Evolutionary conservation across 345 rosid genomes (phyloP), one percentile per base, ranked within the genome.

Genomic region (Stellera chamaejasme): DNA sequence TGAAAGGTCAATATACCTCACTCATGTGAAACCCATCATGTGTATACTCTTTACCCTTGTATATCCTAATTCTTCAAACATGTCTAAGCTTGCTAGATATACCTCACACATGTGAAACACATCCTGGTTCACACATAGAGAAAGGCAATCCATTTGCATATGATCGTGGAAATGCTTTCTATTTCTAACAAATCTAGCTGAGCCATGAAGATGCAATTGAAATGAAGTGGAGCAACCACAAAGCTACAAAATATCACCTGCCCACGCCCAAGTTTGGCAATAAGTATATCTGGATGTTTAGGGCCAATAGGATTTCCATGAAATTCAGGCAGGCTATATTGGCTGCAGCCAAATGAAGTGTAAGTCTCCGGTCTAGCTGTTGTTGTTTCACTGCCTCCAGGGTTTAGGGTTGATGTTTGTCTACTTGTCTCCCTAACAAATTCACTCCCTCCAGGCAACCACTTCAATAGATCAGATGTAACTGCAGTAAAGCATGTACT

Each of bases 381-480:
- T 27, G 73, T 55, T 61, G 66, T 65, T 13, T 83, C 87, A 23
- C 99, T 93, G 61, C 99, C 97, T 59, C 76, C 70, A 5, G 96
- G 88, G 3, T 32, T 32, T 32, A 80, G 63, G 57, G 58, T 72
- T 48, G 73, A 60, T 63, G 66, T 65, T 13, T 58, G 45, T 8
- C 54, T 75, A 60, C 72, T 77, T 2, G 84, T 46, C 60, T 80
- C 88, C 83, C 75, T 84, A 45, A 67, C 49, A 39, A 87, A 65
- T 76, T 83, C 87, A 23, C 99, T 93, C 61, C 99, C 97, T 59
- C 76, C 70, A 5, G 96, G 88, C 59, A 85, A 75, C 99, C 99
- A 93, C 67, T 64, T 68, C 68, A 93, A 72, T 45, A 83, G 92
- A 26, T 70, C 65, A 0, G 99, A 78, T 68, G 77, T 75, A 39